phyloP scores from a whole-genome alignment of 2,329 filamentous ascomycete species.

The Nemania sp. region DNA sequence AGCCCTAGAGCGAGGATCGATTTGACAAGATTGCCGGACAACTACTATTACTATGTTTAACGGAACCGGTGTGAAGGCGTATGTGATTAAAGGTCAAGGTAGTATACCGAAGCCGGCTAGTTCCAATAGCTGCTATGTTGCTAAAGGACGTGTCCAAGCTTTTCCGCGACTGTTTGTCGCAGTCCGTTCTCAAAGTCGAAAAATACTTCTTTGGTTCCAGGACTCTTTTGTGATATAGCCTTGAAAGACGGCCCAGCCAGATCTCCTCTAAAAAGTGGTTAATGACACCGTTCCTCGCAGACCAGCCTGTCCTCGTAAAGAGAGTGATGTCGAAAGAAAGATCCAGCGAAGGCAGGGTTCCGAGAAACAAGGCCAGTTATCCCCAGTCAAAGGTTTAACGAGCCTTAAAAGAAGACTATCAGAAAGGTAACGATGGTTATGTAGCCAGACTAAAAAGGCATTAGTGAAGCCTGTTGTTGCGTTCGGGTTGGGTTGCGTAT shows the following conservation, averaged over 20 bases:
- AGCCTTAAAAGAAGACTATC: slow-evolving; percentile 7
- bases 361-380: slow-evolving; percentile 1
- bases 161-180: slow-evolving; percentile 1
- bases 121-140: background rate
- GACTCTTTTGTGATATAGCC: background rate
- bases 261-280: background rate
- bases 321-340: slow-evolving; percentile 1
- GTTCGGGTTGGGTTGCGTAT: slow-evolving; percentile 41
- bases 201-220: background rate
- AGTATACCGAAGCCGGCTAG: background rate
- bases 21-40: background rate
- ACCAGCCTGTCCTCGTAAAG: slow-evolving; percentile 2
- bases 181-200: slow-evolving; percentile 5
- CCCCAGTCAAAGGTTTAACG: slow-evolving; percentile 12
- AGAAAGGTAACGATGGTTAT: slow-evolving; percentile 30
- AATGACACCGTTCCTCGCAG: slow-evolving; percentile 6
- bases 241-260: slow-evolving; percentile 4
- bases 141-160: background rate
- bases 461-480: slow-evolving; percentile 29
- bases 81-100: background rate
- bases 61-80: background rate
- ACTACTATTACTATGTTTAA: background rate
- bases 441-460: slow-evolving; percentile 16
- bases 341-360: slow-evolving; percentile 17
- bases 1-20: slow-evolving; percentile 1